A percentile compares a stretch with the other conserved stretches of the same genome.
Conservation (phyloP, 495 filamentous ascomycete genomes). For the Neurospora sp. region DNA sequence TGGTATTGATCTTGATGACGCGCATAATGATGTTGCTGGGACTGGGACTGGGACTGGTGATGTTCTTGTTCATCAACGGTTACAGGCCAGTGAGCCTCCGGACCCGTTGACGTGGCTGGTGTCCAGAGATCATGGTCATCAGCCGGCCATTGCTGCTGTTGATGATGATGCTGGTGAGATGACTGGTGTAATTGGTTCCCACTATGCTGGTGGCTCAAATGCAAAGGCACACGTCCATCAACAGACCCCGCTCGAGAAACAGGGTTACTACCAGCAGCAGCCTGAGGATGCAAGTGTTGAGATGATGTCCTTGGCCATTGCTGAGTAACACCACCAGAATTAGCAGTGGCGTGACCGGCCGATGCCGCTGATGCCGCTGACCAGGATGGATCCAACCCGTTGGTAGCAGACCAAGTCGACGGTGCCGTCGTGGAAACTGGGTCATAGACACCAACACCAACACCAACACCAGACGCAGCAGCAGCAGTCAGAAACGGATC, state of each 20-base stretch:
- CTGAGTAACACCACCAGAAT: background rate
- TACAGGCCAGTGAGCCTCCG: background rate
- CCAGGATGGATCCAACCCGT: background rate
- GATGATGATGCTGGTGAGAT: background rate
- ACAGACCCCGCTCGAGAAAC: background rate
- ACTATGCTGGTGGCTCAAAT: background rate
- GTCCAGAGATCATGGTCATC: slow-evolving; percentile 5
- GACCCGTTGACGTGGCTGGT: background rate
- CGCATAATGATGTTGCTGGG: background rate
- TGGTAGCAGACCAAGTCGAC: background rate
- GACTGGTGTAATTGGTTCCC: background rate
- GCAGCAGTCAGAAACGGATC: slow-evolving; percentile 16
- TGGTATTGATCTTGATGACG: background rate
- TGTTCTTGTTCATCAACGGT: background rate
- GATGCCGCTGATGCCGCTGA: background rate
- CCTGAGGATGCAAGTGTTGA: background rate
- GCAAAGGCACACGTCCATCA: background rate
- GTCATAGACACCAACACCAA: background rate
- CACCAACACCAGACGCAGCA: too few species aligned
- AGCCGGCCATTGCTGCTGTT: background rate
- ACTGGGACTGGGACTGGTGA: background rate
- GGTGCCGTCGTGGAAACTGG: background rate
- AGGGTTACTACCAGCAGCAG: background rate
- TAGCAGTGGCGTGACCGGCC: background rate
- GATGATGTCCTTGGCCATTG: background rate